phyloP scores from a whole-genome alignment of 2,329 filamentous ascomycete genomes.

The Cercospora zeae-maydis region DNA sequence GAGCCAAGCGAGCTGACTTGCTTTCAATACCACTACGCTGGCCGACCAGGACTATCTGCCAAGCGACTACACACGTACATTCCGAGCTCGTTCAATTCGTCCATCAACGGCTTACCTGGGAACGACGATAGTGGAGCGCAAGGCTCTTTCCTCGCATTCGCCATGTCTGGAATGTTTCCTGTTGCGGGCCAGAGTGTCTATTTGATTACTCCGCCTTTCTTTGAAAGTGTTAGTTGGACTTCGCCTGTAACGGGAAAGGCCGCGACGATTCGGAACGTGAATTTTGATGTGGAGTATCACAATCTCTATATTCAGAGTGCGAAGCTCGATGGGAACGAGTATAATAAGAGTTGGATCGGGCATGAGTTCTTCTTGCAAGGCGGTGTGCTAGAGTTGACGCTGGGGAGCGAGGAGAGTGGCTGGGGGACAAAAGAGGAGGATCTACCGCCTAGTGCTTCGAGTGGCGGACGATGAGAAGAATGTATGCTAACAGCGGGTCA shows the following conservation, averaged over 20 bases:
- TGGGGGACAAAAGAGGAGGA: slow-evolving; percentile 33
- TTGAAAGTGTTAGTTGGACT: slow-evolving; percentile 26
- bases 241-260: slow-evolving; percentile 24
- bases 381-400: slow-evolving; percentile 21
- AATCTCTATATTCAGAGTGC: slow-evolving; percentile 29
- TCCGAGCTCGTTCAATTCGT: slow-evolving; percentile 23
- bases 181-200: slow-evolving; percentile 27
- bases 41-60: slow-evolving; percentile 36
- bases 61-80: slow-evolving; percentile 24
- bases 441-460: slow-evolving; percentile 21
- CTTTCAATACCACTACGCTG: slow-evolving; percentile 45
- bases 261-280: slow-evolving; percentile 22
- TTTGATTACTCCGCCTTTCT: slow-evolving; percentile 25
- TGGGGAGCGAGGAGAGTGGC: slow-evolving; percentile 22
- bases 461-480: neutral
- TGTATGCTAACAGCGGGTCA: neutral
- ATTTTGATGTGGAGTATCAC: slow-evolving; percentile 39
- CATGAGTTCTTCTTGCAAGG: slow-evolving; percentile 28
- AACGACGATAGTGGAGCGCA: slow-evolving; percentile 27
- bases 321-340: slow-evolving; percentile 20
- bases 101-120: slow-evolving; percentile 20
- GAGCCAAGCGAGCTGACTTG: slow-evolving; percentile 45
- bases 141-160: slow-evolving; percentile 26
- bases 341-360: slow-evolving; percentile 26
- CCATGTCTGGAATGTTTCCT: slow-evolving; percentile 27